Base-by-base conservation (phyloP, 1,284 basidiomycete genomes). In the Rhodotorula glutinis region DNA sequence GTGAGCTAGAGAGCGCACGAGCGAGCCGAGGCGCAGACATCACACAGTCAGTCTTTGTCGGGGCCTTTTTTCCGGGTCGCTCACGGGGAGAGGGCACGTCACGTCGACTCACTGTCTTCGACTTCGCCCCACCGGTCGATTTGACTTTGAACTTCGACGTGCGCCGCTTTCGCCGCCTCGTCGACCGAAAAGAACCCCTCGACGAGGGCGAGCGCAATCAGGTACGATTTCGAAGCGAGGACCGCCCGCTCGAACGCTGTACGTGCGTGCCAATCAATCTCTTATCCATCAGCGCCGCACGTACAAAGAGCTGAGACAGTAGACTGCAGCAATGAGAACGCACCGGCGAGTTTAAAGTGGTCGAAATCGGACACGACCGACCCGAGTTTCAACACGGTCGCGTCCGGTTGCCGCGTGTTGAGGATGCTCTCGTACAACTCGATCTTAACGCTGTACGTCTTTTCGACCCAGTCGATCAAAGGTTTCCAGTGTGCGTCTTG, bases 61-160 rank as follows among this genome's bases (percentile, higher is more conserved):
- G 23, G 13, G 47, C 21, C 4, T n/a, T 33, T 17, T 14, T 29
- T n/a, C 3, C 16, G n/a, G 13, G 17, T 21, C 25, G 8, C 3
- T 23, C 14, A 17, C 30, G 3, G 0, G 4, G 47, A 54, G 23
- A 49, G 29, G 30, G 3, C n/a, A n/a, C n/a, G n/a, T n/a, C n/a
- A n/a, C n/a, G n/a, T n/a, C n/a, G n/a, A 84, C 92, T 82, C 76
- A 96, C 93, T 91, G 79, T 98, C 96, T 82, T 98, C 96, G 0
- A 99, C 96, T 80, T 96, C 92, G 30, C 96, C 96, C 96, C 96
- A 99, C 59, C 87, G 83, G 79, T 95, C 86, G 70, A 97, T 97
- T 80, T 98, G 96, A 76, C 90, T 92, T 66, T 88, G 84, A 0
- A 98, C 94, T 79, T 99, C 96, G 13, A 96, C 95, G 67, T 91